Evolutionary conservation across 306 rosid species (phyloP).

Genomic region (Quercus berberidifolia): DNA sequence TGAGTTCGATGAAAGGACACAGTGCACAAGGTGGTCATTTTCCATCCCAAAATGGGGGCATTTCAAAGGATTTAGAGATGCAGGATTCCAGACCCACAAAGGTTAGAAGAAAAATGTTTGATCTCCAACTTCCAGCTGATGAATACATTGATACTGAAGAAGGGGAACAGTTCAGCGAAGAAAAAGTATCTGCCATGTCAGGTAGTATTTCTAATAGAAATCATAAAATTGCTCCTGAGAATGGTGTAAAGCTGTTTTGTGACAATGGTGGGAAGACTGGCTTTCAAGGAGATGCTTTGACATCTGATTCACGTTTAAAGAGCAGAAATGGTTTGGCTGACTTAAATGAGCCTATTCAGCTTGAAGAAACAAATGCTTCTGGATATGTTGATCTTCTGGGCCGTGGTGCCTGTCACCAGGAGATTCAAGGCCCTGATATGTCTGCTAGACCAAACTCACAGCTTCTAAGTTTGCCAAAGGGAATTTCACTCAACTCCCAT

Average conservation of each 20-base stretch:
- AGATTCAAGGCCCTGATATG: constrained; percentile 41
- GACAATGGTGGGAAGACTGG: constrained; percentile 38
- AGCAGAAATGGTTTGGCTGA: constrained; percentile 65
- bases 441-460: constrained; percentile 40
- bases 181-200: constrained; percentile 43
- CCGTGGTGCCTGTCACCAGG: constrained; percentile 32
- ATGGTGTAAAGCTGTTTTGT: constrained; percentile 33
- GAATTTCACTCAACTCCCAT: constrained; percentile 37
- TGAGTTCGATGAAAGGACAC: constrained; percentile 51
- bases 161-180: constrained; percentile 69
- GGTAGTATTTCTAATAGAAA: constrained; percentile 35
- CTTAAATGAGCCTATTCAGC: constrained; percentile 74
- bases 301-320: constrained; percentile 40
- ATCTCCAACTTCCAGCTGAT: constrained; percentile 91
- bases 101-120: constrained; percentile 72
- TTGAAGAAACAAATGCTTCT: constrained; percentile 66
- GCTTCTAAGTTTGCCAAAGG: constrained; percentile 46
- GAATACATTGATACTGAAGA: constrained; percentile 76
- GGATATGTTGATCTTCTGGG: constrained; percentile 29
- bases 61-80: constrained; percentile 62
- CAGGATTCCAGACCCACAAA: constrained; percentile 76
- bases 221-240: constrained; percentile 36
- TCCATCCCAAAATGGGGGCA: constrained; percentile 57
- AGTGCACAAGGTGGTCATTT: constrained; percentile 35
- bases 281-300: constrained; percentile 41